Conservation (phyloP, 192 early-diverging fungal species). For the Coemansia sp. region DNA sequence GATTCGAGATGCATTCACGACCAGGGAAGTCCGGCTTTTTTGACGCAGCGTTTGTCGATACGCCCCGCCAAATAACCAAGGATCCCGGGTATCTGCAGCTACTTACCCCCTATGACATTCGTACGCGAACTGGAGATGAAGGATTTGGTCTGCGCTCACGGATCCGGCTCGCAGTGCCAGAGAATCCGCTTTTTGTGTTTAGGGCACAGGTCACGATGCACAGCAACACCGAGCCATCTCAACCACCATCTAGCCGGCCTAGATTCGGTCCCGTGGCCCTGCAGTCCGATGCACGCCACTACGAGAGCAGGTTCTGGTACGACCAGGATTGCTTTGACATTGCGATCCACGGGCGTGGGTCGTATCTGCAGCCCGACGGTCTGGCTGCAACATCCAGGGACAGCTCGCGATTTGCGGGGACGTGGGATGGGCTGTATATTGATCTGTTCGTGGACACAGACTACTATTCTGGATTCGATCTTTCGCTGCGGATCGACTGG, state of each 20-base stretch:
- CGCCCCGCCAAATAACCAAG: not conserved
- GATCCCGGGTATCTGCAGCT: conserved; percentile 21
- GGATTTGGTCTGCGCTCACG: conserved; percentile 25
- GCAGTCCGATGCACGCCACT: conserved; percentile 48
- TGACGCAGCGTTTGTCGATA: conserved; percentile 13
- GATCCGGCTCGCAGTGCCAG: conserved; percentile 41
- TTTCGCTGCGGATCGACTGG: conserved; percentile 61
- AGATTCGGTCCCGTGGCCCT: conserved; percentile 32
- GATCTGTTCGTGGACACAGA: conserved; percentile 46
- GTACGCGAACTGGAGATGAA: not conserved
- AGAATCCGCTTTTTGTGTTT: conserved; percentile 52
- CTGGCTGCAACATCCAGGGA: conserved; percentile 2
- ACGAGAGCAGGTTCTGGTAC: conserved; percentile 54
- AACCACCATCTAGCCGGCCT: not conserved
- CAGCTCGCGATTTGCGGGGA: not conserved
- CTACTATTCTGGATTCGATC: conserved; percentile 20
- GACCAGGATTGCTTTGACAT: conserved; percentile 25
- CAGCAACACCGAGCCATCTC: not conserved
- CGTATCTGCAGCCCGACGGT: conserved; percentile 36
- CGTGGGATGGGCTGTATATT: conserved; percentile 46
- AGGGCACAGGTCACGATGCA: conserved; percentile 24
- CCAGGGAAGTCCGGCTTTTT: conserved; percentile 18
- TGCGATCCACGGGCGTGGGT: conserved; percentile 53
- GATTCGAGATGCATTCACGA: conserved; percentile 26
- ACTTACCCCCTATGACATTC: conserved; percentile 11